A percentile compares a stretch with the other conserved stretches of the same genome.
Evolutionary conservation across 140 eudicot genomes (phyloP).

Genomic region (Anethum foeniculum): DNA sequence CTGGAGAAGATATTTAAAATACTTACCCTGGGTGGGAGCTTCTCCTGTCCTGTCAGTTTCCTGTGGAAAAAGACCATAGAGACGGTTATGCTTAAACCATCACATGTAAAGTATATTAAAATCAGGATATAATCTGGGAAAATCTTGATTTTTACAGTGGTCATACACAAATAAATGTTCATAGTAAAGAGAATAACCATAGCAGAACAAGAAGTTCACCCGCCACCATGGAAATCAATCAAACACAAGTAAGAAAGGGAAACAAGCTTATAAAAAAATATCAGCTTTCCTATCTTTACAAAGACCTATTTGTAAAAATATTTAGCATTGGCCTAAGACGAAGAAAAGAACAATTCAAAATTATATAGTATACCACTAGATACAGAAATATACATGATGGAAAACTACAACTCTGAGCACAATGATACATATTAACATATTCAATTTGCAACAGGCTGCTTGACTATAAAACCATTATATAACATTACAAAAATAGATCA

Average conservation of each 20-base stretch:
- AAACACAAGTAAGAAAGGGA: background rate
- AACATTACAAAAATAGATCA: background rate
- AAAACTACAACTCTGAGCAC: background rate
- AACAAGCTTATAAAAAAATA: background rate
- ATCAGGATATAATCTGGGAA: background rate
- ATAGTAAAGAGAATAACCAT: background rate
- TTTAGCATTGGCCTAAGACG: background rate
- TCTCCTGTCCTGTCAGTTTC: conserved; percentile 23
- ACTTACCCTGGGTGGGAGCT: conserved; percentile 22
- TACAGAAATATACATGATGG: background rate
- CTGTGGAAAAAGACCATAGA: conserved; percentile 19
- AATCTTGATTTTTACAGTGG: background rate
- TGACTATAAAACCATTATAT: background rate
- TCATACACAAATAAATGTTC: background rate
- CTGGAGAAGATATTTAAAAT: background rate
- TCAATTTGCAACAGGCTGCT: background rate
- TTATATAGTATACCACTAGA: background rate
- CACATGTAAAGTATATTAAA: background rate
- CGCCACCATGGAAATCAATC: background rate
- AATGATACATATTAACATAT: background rate
- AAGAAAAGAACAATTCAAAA: background rate
- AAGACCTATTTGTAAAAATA: background rate
- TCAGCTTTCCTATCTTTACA: background rate
- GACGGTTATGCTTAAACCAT: background rate
- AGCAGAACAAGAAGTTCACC: background rate